Percentiles rank a stretch among this genome's conserved stretches.
These are phyloP conservation scores for Sarcocystis neurona DNA, from an alignment of 169 alveolate species.

Conservation along the genomic window DNA sequence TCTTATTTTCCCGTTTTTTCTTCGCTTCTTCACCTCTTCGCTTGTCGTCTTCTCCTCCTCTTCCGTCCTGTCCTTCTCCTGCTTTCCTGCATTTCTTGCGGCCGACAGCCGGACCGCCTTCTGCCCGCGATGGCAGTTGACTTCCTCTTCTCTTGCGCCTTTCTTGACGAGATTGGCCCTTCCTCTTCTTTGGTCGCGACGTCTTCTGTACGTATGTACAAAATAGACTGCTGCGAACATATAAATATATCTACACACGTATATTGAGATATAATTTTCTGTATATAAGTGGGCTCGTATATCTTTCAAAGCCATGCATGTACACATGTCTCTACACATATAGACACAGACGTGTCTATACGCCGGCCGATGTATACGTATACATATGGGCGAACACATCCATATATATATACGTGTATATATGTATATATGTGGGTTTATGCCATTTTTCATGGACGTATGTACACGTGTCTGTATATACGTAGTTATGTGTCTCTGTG, in stretches of 20 bases:
- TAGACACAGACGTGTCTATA: background rate
- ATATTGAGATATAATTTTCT: too few species aligned
- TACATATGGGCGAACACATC: background rate
- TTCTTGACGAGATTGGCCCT: too few species aligned
- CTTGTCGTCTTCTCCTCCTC: background rate
- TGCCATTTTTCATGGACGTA: constrained; percentile 39
- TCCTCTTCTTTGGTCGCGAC: too few species aligned
- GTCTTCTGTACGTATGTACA: too few species aligned
- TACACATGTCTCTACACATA: background rate
- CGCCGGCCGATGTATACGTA: background rate
- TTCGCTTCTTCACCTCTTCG: background rate
- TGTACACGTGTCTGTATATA: background rate
- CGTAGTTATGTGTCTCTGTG: constrained; percentile 2
- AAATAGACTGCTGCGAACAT: too few species aligned
- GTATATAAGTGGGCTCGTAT: too few species aligned
- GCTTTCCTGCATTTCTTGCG: background rate
- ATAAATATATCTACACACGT: too few species aligned
- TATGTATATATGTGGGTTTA: background rate
- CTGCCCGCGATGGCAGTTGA: too few species aligned
- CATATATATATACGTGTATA: too few species aligned
- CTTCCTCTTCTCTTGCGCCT: too few species aligned
- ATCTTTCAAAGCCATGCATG: background rate
- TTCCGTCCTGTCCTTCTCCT: background rate
- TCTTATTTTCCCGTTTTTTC: background rate
- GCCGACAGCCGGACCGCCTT: background rate